Percentiles rank a stretch among this genome's conserved stretches.
phyloP scores from a whole-genome alignment of 495 filamentous ascomycete species.

The Pyrenula massariospora region DNA sequence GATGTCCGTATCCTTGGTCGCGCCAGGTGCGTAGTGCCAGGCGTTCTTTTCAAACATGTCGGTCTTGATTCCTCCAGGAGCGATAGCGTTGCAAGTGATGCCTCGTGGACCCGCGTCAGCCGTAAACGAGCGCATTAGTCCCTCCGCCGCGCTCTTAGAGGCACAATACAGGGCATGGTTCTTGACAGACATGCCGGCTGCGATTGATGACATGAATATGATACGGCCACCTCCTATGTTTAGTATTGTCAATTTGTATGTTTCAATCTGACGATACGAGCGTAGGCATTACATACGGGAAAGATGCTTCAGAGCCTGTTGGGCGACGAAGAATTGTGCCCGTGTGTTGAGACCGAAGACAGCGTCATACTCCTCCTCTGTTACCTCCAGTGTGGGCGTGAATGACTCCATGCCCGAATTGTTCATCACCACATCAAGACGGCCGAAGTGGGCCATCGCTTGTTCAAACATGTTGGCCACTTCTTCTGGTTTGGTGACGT shows the following conservation, averaged over 20 bases:
- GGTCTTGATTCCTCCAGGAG: slow-evolving; percentile 66
- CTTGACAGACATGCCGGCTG: slow-evolving; percentile 42
- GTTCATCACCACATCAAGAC: slow-evolving; percentile 64
- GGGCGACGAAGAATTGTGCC: slow-evolving; percentile 41
- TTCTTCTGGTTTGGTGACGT: slow-evolving; percentile 55
- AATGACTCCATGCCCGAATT: slow-evolving; percentile 49
- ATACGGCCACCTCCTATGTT: slow-evolving; percentile 43
- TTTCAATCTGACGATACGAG: neutral
- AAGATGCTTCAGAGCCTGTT: slow-evolving; percentile 16
- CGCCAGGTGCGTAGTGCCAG: slow-evolving; percentile 51
- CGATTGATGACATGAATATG: slow-evolving; percentile 44
- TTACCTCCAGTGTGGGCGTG: slow-evolving; percentile 28
- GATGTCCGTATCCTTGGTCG: slow-evolving; percentile 20
- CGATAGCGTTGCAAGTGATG: slow-evolving; percentile 68
- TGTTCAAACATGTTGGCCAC: slow-evolving; percentile 51
- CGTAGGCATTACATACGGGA: neutral
- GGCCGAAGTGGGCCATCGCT: slow-evolving; percentile 54
- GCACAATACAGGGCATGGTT: slow-evolving; percentile 68
- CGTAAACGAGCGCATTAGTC: slow-evolving; percentile 65
- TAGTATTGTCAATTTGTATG: slow-evolving; percentile 47
- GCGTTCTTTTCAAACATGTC: slow-evolving; percentile 64
- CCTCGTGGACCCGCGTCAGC: slow-evolving; percentile 59
- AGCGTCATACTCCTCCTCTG: slow-evolving; percentile 32
- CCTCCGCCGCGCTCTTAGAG: slow-evolving; percentile 67
- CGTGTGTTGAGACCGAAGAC: slow-evolving; percentile 46